Conservation (phyloP, 2,329 filamentous ascomycete genomes). For the Aspergillus piperis region DNA sequence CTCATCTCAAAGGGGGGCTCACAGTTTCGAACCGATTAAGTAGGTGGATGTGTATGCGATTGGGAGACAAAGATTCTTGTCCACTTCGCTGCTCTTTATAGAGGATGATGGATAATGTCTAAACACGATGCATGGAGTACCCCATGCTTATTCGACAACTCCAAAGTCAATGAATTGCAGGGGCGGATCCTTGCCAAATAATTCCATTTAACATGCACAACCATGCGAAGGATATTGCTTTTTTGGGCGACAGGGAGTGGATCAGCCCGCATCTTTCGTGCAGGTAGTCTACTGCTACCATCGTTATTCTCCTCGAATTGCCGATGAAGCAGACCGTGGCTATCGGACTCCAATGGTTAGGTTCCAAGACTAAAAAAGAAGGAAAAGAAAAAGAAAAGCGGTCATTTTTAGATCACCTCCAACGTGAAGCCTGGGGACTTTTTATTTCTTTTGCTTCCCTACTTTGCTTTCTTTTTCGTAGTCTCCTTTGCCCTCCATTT, state of each 20-base stretch:
- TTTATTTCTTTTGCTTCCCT: background rate
- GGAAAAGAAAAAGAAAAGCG: background rate
- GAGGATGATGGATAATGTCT: background rate
- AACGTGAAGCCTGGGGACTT: background rate
- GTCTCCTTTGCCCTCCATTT: conserved; percentile 1
- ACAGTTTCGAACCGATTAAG: background rate
- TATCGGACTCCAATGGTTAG: conserved; percentile 3
- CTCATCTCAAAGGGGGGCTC: background rate
- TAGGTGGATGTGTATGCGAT: background rate
- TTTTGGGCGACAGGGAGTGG: conserved; percentile 17
- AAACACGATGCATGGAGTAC: conserved; percentile 1
- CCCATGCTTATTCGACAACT: conserved; percentile 2
- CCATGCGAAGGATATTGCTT: conserved; percentile 11
- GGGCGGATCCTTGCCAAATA: conserved; percentile 16
- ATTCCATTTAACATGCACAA: conserved; percentile 18
- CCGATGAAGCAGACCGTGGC: conserved; percentile 9
- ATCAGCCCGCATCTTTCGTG: conserved; percentile 20
- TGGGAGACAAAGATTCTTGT: background rate
- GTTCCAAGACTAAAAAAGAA: conserved; percentile 10
- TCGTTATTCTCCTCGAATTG: conserved; percentile 7
- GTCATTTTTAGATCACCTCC: conserved; percentile 8
- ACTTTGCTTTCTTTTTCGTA: conserved; percentile 8
- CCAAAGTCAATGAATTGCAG: conserved; percentile 4
- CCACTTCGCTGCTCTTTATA: background rate
- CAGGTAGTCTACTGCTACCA: conserved; percentile 18